These are phyloP conservation scores for Cladosporium sp. DNA, from an alignment of 2,329 filamentous ascomycete genomes.

Conservation along the genomic window DNA sequence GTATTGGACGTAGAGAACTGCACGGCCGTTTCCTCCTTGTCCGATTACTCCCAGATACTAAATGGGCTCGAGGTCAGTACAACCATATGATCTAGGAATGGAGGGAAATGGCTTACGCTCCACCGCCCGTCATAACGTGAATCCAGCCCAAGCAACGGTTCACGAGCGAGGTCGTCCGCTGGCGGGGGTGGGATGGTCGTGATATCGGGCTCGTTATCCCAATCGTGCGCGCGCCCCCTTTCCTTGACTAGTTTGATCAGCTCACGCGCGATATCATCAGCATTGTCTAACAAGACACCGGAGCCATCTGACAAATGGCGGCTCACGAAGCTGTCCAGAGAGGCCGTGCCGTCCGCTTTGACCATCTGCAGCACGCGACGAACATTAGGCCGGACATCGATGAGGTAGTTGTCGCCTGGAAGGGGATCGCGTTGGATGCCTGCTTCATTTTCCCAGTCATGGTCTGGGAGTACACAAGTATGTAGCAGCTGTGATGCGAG, in stretches of 20 bases:
- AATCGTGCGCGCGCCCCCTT: not conserved
- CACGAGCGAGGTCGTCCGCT: too few relatives aligned
- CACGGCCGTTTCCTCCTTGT: not conserved
- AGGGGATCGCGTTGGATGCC: not conserved
- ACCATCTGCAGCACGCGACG: not conserved
- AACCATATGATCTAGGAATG: too few relatives aligned
- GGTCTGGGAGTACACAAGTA: not conserved
- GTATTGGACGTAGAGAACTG: not conserved
- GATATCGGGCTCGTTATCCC: not conserved
- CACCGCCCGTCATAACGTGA: too few relatives aligned
- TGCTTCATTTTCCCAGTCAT: not conserved
- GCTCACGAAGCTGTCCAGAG: not conserved
- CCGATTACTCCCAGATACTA: not conserved
- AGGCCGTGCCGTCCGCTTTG: not conserved
- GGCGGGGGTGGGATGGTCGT: too few relatives aligned
- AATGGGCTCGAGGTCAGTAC: too few relatives aligned
- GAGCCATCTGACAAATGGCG: too few relatives aligned
- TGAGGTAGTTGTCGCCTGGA: too few relatives aligned
- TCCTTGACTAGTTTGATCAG: not conserved
- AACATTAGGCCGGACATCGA: not conserved
- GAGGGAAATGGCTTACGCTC: too few relatives aligned
- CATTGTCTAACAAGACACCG: not conserved
- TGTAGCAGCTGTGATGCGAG: too few relatives aligned
- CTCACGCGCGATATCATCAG: not conserved
- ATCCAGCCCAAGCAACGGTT: too few relatives aligned